Evolutionary conservation across 345 rosid species (phyloP), one percentile per base, ranked within the genome.

Genomic region (Kandelia obovata): DNA sequence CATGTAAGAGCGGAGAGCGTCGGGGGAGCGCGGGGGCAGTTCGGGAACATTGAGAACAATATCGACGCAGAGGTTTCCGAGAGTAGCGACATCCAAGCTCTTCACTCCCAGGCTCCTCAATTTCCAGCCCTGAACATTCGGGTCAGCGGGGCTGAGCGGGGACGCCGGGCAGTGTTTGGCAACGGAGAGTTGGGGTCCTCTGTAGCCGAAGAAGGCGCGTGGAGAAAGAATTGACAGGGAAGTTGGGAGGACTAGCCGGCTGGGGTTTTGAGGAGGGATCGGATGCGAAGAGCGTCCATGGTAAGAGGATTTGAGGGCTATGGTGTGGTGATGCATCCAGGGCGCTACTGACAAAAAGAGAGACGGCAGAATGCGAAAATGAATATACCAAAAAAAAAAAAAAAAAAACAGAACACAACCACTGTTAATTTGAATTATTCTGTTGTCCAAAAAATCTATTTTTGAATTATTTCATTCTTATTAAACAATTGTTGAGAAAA

Each of bases 11-110:
- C 73, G 80, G 68, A 93, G 86, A 58, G 79, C 87, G 3, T 67
- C 80, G 6, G 63, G 79, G 5, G 90, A 75, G 19, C 81, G 81
- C 9, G 96, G 96, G 7, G 99, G 99, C 80, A 95, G 72, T 69
- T 85, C 67, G 61, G 87, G 87, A 80, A 95, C 96, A 64, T 80
- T 80, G 76, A 95, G 96, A 57, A 95, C 92, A 65, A 95, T 84
- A 80, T 95, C 99, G 30, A 95, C 94, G 71, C 98, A 95, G 75
- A 92, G 97, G 81, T 90, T 92, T 25, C 98, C 99, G 2, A 95
- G 78, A 17, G 99, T 89, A 37, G 97, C 83, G 58, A 95, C 88
- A 65, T 92, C 97, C 66, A 85, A 69, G 71, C 52, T 85, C 69
- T 84, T 88, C 1, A 71, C 62, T 19, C 73, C 82, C 19, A 58